Conservation (phyloP, 1,284 basidiomycete genomes). For the Ustilago esculenta region DNA sequence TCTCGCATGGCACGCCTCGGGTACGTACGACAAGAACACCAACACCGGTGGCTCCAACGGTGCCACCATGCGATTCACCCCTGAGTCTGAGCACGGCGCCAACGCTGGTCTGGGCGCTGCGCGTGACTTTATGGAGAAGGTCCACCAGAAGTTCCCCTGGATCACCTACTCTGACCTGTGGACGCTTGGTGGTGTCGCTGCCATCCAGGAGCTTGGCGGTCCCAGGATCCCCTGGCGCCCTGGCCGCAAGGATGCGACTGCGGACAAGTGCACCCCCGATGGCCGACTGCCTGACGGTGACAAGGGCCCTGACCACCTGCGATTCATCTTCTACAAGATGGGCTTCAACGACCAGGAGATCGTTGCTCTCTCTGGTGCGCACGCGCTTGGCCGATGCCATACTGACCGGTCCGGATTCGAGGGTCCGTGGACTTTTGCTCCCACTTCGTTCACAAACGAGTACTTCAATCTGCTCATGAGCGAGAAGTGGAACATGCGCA, state of each 20-base stretch:
- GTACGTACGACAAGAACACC: slow-evolving; percentile 78
- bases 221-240: slow-evolving; percentile 68
- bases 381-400: slow-evolving; percentile 95
- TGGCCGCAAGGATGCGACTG: slow-evolving; percentile 66
- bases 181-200: slow-evolving; percentile 69
- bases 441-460: slow-evolving; percentile 86
- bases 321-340: slow-evolving; percentile 72
- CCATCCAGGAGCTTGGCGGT: slow-evolving; percentile 75
- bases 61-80: slow-evolving; percentile 65
- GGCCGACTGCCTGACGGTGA: slow-evolving; percentile 92
- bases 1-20: slow-evolving; percentile 85
- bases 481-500: slow-evolving; percentile 81
- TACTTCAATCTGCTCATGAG: slow-evolving; percentile 87
- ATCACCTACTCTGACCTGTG: slow-evolving; percentile 66
- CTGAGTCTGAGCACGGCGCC: slow-evolving; percentile 77
- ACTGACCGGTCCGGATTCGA: slow-evolving; percentile 68
- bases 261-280: slow-evolving; percentile 76
- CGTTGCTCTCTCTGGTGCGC: slow-evolving; percentile 91
- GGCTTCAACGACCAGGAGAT: slow-evolving; percentile 82
- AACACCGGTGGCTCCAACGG: slow-evolving; percentile 79
- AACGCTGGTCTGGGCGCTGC: slow-evolving; percentile 87
- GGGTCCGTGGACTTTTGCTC: slow-evolving; percentile 68
- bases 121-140: slow-evolving; percentile 82
- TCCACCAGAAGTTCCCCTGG: slow-evolving; percentile 74
- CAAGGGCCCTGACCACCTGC: slow-evolving; percentile 84